These are phyloP conservation scores for Elsinoe australis DNA, from an alignment of 2,329 filamentous ascomycete species.

Conservation along the genomic window DNA sequence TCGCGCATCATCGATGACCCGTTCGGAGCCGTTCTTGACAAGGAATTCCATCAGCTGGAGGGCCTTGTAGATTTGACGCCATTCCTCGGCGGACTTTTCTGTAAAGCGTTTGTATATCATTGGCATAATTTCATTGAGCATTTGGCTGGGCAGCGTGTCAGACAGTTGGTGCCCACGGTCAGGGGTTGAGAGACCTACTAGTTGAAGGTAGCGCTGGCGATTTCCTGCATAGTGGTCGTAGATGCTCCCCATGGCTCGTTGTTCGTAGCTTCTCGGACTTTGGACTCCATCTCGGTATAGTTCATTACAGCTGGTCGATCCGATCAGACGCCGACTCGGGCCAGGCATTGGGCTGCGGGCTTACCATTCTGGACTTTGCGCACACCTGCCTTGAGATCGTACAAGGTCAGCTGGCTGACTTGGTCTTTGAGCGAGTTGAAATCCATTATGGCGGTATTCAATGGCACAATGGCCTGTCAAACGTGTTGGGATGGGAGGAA, in stretches of 20 bases:
- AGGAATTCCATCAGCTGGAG: slow-evolving; percentile 94
- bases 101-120: slow-evolving; percentile 99
- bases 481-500: background rate
- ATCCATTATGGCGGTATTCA: slow-evolving; percentile 57
- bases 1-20: slow-evolving; percentile 93
- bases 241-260: slow-evolving; percentile 95
- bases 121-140: slow-evolving; percentile 98
- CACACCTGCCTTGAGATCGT: slow-evolving; percentile 90
- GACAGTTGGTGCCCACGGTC: slow-evolving; percentile 6
- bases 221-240: slow-evolving; percentile 87
- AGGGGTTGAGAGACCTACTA: slow-evolving; percentile 59
- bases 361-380: slow-evolving; percentile 95
- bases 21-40: slow-evolving; percentile 95
- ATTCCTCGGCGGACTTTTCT: slow-evolving; percentile 95
- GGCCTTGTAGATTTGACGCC: slow-evolving; percentile 96
- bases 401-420: slow-evolving; percentile 85
- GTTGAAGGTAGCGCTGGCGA: slow-evolving; percentile 94
- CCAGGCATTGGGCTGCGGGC: slow-evolving; percentile 24
- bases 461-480: background rate
- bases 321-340: slow-evolving; percentile 18
- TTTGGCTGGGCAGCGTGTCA: slow-evolving; percentile 56
- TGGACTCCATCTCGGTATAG: slow-evolving; percentile 86
- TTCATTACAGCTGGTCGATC: slow-evolving; percentile 76
- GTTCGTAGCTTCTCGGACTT: slow-evolving; percentile 92
- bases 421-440: slow-evolving; percentile 75